phyloP scores from a whole-genome alignment of 352 stramenopile genomes.

The Pythium graminicola region DNA sequence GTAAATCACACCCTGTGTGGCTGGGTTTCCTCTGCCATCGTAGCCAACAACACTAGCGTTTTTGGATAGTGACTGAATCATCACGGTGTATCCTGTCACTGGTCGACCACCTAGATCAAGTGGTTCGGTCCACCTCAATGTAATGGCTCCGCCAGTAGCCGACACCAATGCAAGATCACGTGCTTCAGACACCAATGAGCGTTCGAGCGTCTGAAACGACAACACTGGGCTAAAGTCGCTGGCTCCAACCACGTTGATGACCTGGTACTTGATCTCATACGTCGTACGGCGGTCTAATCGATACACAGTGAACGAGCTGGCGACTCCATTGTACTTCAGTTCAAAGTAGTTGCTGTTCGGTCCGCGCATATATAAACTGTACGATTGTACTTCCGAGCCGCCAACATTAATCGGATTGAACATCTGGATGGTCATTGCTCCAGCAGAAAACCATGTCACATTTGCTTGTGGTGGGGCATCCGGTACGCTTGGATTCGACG shows the following conservation, averaged over 20 bases:
- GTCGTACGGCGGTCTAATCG: conserved; percentile 24
- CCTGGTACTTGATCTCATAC: conserved; percentile 49
- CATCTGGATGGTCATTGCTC: conserved; percentile 50
- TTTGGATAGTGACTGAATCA: conserved; percentile 17
- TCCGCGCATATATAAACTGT: conserved; percentile 32
- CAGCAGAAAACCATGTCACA: conserved; percentile 34
- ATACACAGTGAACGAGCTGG: conserved; percentile 27
- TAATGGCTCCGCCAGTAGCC: conserved; percentile 36
- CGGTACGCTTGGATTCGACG: conserved; percentile 34
- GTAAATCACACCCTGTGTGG: conserved; percentile 11
- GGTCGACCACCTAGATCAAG: conserved; percentile 41
- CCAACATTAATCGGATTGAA: conserved; percentile 40
- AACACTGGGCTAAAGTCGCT: conserved; percentile 29
- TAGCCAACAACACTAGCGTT: conserved; percentile 29
- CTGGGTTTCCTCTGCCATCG: conserved; percentile 27
- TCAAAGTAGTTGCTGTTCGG: conserved; percentile 21
- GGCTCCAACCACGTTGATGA: conserved; percentile 36
- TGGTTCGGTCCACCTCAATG: conserved; percentile 42
- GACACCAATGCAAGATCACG: conserved; percentile 23
- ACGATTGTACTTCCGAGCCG: conserved; percentile 35
- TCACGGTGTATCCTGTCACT: conserved; percentile 43
- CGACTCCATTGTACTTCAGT: conserved; percentile 25
- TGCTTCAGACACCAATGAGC: conserved; percentile 37
- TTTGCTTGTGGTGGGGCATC: conserved; percentile 29
- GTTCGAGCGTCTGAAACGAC: conserved; percentile 29